Percentiles rank a stretch among this genome's conserved stretches.
phyloP scores from a whole-genome alignment of 208 protist genomes.

The Leishmania amazonensis region DNA sequence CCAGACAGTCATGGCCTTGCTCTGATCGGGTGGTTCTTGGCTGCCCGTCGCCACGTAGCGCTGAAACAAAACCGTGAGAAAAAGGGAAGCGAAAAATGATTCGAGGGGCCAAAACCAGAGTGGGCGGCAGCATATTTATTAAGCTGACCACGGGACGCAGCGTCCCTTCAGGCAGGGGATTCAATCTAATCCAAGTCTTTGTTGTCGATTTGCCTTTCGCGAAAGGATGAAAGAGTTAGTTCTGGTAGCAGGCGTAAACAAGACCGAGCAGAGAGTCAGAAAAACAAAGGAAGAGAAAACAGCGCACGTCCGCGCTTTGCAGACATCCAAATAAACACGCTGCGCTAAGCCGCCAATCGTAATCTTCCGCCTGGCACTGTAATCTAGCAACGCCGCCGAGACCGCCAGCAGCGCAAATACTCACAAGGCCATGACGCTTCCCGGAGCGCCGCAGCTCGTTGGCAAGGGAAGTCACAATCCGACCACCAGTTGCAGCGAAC shows the following conservation, averaged over 20 bases:
- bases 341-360: neutral
- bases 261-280: too few relatives aligned
- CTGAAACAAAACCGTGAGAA: constrained; percentile 1
- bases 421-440: constrained; percentile 79
- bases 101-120: constrained; percentile 3
- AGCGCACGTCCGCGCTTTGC: neutral
- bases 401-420: constrained; percentile 90
- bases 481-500: constrained; percentile 87
- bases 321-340: neutral
- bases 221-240: neutral
- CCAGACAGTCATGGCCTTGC: constrained; percentile 39
- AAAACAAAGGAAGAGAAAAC: neutral
- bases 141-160: neutral
- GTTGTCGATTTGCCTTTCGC: neutral
- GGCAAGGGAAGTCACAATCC: constrained; percentile 72
- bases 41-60: neutral
- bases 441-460: constrained; percentile 82
- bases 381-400: constrained; percentile 71
- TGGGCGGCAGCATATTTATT: neutral
- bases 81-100: constrained; percentile 1
- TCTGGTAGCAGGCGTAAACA: neutral
- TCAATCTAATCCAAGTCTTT: neutral
- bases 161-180: neutral
- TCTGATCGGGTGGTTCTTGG: neutral
- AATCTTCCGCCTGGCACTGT: constrained; percentile 37